phyloP scores from a whole-genome alignment of 306 rosid species.

The Cicer arietinum region DNA sequence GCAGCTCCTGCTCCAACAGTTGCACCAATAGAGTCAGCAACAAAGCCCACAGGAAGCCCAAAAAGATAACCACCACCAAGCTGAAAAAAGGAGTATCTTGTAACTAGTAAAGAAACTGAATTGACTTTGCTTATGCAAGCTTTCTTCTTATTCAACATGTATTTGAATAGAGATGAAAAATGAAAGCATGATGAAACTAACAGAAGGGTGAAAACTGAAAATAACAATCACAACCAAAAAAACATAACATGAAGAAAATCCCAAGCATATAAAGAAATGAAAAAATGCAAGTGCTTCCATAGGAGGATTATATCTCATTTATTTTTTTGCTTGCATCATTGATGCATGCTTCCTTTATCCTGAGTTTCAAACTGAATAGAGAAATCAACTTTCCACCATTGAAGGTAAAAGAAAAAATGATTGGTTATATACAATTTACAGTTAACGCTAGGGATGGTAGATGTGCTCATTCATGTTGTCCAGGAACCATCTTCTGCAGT shows the following conservation, averaged over 20 bases:
- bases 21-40: conserved; percentile 95
- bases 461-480: background rate
- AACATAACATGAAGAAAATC: conserved; percentile 32
- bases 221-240: conserved; percentile 25
- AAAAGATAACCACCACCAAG: conserved; percentile 98
- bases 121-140: conserved; percentile 9
- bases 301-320: background rate
- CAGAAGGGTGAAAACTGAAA: conserved; percentile 5
- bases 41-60: conserved; percentile 90
- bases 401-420: conserved; percentile 23
- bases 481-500: background rate
- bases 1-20: conserved; percentile 94
- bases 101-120: conserved; percentile 28
- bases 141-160: conserved; percentile 22
- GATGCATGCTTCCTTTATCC: conserved; percentile 34
- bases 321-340: background rate
- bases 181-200: conserved; percentile 21
- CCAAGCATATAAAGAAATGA: conserved; percentile 16
- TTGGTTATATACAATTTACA: background rate
- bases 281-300: background rate
- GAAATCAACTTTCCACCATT: background rate
- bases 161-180: conserved; percentile 32
- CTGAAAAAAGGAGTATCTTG: conserved; percentile 57
- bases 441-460: conserved; percentile 1
- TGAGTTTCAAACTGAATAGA: conserved; percentile 3